Base-by-base conservation (phyloP, 2,329 filamentous ascomycete species). In the Epicoccum sorghinum region DNA sequence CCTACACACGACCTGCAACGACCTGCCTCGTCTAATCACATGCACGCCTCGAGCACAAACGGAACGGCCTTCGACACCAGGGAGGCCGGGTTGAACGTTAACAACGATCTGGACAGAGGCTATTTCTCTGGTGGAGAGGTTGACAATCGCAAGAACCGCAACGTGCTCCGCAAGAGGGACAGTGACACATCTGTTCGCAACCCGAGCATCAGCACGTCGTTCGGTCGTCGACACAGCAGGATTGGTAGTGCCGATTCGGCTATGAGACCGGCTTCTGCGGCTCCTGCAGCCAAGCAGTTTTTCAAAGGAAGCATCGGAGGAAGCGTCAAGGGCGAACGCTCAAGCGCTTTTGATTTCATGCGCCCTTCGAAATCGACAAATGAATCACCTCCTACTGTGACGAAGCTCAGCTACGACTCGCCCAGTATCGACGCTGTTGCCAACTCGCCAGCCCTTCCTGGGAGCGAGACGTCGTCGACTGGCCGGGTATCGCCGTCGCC, bases 51-150 rank as follows among this genome's bases (percentile, higher is more conserved):
- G 0, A 74, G 72, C 48, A 64, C 70, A 14, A 71, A 70, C 14
- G 64, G 62, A 12, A 60, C 65, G 7, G 56, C 65, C 3, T 67
- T 68, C 30, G 66, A 69, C 29, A 50, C 46, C 5, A 60, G 62
- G 38, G 72, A 73, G 43, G 60, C 55, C 32, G 71, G 65, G 35
- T 55, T 74, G 59, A 71, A 64, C 42, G 58, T 69, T 68, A 68
- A 76, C 40, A 75, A 77, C 51, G 90, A 96, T 57, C 74, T 91
- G 13, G 95, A 98, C 67, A 85, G 91, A 32, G 93, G 93, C 23
- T 98, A 98, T 74, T 96, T 97, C 70, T 97, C 93, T 7, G 91
- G 93, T 3, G 89, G 89, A 13, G 93, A 98, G 67, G 80, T 87
- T 9, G 92, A 97, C 59, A 84, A 84, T 38, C 86, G 89, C 53